These are phyloP conservation scores for Lachancea cidri DNA, from an alignment of 805 yeast species.

Conservation along the genomic window DNA sequence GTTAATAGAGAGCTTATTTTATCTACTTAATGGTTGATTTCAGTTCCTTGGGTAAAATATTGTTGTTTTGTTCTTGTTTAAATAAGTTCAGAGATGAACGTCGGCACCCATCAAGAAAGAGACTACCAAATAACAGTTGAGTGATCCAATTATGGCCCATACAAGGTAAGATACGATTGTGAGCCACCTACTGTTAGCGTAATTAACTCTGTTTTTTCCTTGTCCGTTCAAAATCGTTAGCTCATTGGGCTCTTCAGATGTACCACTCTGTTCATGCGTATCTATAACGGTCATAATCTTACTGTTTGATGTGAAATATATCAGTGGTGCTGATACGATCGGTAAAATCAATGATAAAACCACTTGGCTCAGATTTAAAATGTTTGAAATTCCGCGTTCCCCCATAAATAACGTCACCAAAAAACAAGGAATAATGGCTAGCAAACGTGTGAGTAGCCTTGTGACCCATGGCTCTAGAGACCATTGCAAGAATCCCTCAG, in stretches of 20 bases:
- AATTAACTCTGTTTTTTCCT: conserved; percentile 44
- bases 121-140: conserved; percentile 64
- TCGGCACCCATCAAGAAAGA: conserved; percentile 47
- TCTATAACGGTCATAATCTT: conserved; percentile 56
- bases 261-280: conserved; percentile 12
- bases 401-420: conserved; percentile 69
- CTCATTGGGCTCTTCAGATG: conserved; percentile 26
- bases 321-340: conserved; percentile 81
- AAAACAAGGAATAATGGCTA: conserved; percentile 83
- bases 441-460: conserved; percentile 70
- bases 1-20: not conserved
- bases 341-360: conserved; percentile 77
- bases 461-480: conserved; percentile 76
- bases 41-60: not conserved
- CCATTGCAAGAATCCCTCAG: conserved; percentile 84
- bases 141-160: conserved; percentile 66
- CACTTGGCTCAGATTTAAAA: conserved; percentile 79
- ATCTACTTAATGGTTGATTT: not conserved
- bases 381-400: conserved; percentile 70
- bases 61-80: not conserved
- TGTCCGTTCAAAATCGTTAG: conserved; percentile 25
- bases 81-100: conserved; percentile 38
- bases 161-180: conserved; percentile 50
- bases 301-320: conserved; percentile 70
- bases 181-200: conserved; percentile 60